Evolutionary conservation across 2,329 filamentous ascomycete species (phyloP).

Genomic region (Phyllosticta capitalensis): DNA sequence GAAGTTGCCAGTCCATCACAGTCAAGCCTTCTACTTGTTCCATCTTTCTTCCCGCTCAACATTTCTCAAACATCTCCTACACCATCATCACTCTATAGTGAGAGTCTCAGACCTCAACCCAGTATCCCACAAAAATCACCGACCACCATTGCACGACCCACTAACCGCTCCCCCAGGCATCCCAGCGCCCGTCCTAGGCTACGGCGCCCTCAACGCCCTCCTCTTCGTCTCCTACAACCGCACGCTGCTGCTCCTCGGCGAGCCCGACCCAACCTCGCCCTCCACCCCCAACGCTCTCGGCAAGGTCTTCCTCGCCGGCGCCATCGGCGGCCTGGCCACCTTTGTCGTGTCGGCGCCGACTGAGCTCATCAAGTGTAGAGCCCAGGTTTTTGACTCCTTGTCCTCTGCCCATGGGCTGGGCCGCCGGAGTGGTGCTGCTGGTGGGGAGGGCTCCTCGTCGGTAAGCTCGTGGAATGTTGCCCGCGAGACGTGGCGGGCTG

Average conservation of each 20-base stretch:
- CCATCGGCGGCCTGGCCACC: conserved; percentile 70
- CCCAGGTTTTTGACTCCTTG: conserved; percentile 49
- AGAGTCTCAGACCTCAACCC: too few relatives aligned
- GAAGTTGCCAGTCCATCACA: too few relatives aligned
- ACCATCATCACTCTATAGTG: neutral
- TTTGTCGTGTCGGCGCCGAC: conserved; percentile 83
- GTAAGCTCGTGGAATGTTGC: conserved; percentile 52
- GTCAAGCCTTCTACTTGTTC: too few relatives aligned
- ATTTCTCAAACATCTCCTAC: neutral
- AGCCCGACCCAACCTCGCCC: conserved; percentile 12
- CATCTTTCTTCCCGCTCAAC: too few relatives aligned
- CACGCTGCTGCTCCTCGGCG: conserved; percentile 54
- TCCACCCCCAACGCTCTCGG: conserved; percentile 35
- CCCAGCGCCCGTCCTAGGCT: conserved; percentile 77
- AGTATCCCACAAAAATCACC: neutral
- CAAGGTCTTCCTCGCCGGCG: conserved; percentile 71
- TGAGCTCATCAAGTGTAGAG: conserved; percentile 82
- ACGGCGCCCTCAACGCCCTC: conserved; percentile 82
- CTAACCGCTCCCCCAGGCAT: conserved; percentile 43
- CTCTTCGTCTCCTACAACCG: conserved; percentile 89
- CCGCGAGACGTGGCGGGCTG: conserved; percentile 48
- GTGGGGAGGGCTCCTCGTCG: conserved; percentile 22
- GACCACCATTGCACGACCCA: neutral
- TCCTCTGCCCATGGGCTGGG: neutral
- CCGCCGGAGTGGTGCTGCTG: conserved; percentile 20